Base-by-base conservation (phyloP, 2,329 filamentous ascomycete genomes). In the Dichotomopilus funicola region DNA sequence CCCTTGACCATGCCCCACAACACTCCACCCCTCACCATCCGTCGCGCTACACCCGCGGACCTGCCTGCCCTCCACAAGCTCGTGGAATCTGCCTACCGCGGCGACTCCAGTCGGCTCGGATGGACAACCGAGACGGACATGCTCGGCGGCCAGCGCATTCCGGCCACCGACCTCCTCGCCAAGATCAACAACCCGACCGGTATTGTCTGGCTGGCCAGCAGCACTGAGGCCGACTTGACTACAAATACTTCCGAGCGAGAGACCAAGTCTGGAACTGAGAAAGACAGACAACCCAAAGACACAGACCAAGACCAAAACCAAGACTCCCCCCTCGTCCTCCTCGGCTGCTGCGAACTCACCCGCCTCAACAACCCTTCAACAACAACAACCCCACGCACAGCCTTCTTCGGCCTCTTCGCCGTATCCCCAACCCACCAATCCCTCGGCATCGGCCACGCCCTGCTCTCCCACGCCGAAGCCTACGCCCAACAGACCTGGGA, bases 111-210 rank as follows among this genome's bases (percentile, higher is more conserved):
- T 60, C 68, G 70, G 35, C 62, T 65, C 12, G 75, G 75, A 52
- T 78, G 75, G 75, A 77, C 75, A 11, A 76, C 73, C 4, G 75
- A 77, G 59, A 73, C 74, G 12, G 72, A 76, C 54, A 67, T 76
- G 7, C 61, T 78, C 19, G 64, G 63, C 8, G 74, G 72, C 62
- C 66, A 73, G 31, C 74, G 75, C 65, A 77, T 78, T 64, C 70
- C 73, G 58, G 58, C 64, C 1, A 58, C 27, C 0, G 51, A 45
- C 38, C 43, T 60, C 5, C 38, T 56, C 9, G 51, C 44, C 11
- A 78, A 78, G 59, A 76, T 78, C 64, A 63, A 64, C 7, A 61
- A 67, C 3, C 71, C 73, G 0, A 34, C 63, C 36, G 68, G 71
- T 27, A 63, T 64, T 8, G 65, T 77, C 3, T 62, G 79, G 3